Evolutionary conservation across 345 rosid species (phyloP), one percentile per base, ranked within the genome.

Genomic region (Citrus unshiu): DNA sequence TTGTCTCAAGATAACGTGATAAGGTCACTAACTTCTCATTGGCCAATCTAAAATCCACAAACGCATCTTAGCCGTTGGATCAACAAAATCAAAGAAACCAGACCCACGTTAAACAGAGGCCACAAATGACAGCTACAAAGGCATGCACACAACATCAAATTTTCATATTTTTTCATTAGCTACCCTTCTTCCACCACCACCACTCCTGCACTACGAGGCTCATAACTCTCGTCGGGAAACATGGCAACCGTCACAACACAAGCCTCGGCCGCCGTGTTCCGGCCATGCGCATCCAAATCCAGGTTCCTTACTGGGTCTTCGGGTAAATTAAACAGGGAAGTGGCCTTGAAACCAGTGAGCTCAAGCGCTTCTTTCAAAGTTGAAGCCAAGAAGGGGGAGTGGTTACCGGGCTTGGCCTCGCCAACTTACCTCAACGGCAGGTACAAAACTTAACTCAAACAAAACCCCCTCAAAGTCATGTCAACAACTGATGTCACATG

Each of bases 371-470:
- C 87, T 27, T 83, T 91, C 84, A 93, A 87, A 82, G 92, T 90
- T 68, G 93, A 89, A 76, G 98, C 98, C 85, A 92, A 90, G 93
- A 89, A 93, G 80, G 98, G 98, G n/a, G 94, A 95, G 84, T 95
- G 98, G 98, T 80, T 95, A 81, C 98, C 98, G 1, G 98, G 97
- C 72, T 83, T 92, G 85, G 60, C 97, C 2, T 90, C 98, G 1
- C 99, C 98, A 2, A 85, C 77, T 70, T 95, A 95, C 88, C 94
- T 95, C 74, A 82, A 78, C 68, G 98, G 98, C 83, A 95, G 99
- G 99, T 92, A 85, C 54, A 9, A 0, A 75, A 66, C 54, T 40
- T 25, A 66, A 35, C 16, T 66, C 24, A 21, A n/a, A 30, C 27
- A 9, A 32, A 61, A 32, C 34, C 34, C 21, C n/a, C 4, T 43